These are phyloP conservation scores for Penicillium sp. DNA, from an alignment of 2,329 filamentous ascomycete species.

Conservation along the genomic window DNA sequence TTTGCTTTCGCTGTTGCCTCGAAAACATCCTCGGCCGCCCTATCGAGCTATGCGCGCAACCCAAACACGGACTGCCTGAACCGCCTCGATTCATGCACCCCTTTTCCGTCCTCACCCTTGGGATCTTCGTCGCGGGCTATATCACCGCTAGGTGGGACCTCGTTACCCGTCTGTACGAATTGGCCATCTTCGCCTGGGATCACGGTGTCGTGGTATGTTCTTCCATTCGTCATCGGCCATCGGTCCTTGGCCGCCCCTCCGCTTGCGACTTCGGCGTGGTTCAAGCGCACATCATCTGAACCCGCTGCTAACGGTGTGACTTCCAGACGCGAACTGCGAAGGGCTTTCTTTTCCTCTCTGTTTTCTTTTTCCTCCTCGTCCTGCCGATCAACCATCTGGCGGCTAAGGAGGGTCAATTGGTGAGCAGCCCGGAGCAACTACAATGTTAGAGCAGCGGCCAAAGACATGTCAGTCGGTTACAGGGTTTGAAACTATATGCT, in stretches of 20 bases:
- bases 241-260: slow-evolving; percentile 9
- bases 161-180: slow-evolving; percentile 92
- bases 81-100: slow-evolving; percentile 72
- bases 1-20: not conserved
- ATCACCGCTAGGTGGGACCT: slow-evolving; percentile 99
- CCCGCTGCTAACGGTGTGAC: slow-evolving; percentile 5
- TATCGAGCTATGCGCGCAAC: slow-evolving; percentile 33
- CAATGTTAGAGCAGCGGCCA: slow-evolving; percentile 1
- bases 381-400: slow-evolving; percentile 82
- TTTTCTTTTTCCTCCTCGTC: slow-evolving; percentile 79
- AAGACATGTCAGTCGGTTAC: not conserved
- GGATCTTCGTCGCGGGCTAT: slow-evolving; percentile 99
- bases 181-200: slow-evolving; percentile 96
- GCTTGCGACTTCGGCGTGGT: slow-evolving; percentile 4
- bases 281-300: slow-evolving; percentile 1
- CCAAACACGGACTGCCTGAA: slow-evolving; percentile 26
- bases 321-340: slow-evolving; percentile 74
- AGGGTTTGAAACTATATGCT: slow-evolving; percentile 1
- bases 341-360: slow-evolving; percentile 75
- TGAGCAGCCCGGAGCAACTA: slow-evolving; percentile 46
- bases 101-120: slow-evolving; percentile 90
- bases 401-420: slow-evolving; percentile 71
- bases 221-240: slow-evolving; percentile 1
- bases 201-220: slow-evolving; percentile 88
- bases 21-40: not conserved